Evolutionary conservation across 2,329 filamentous ascomycete species (phyloP).

Genomic region (Aureobasidium sp.): DNA sequence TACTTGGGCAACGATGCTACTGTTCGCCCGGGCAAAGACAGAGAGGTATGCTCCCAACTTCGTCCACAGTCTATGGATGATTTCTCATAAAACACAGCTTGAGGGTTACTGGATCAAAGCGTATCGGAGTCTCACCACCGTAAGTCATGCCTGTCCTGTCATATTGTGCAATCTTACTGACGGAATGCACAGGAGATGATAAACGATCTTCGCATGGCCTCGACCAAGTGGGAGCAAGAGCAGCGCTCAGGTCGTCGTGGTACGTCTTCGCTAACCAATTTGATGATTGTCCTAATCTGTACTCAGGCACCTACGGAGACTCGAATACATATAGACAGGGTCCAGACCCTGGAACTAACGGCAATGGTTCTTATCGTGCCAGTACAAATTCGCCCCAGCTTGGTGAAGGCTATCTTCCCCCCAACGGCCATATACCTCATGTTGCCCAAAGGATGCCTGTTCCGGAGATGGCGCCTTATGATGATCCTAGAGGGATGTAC

Average conservation of each 20-base stretch:
- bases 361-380: constrained; percentile 7
- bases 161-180: constrained; percentile 15
- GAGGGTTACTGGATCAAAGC: constrained; percentile 46
- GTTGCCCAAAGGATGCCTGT: neutral
- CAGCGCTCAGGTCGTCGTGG: constrained; percentile 35
- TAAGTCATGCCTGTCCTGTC: constrained; percentile 26
- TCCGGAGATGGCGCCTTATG: constrained; percentile 14
- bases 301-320: constrained; percentile 38
- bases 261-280: constrained; percentile 30
- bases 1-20: constrained; percentile 46
- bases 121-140: constrained; percentile 44
- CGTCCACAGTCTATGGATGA: no score
- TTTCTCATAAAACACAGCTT: constrained; percentile 28
- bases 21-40: constrained; percentile 41
- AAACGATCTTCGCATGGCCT: constrained; percentile 42
- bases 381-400: constrained; percentile 25
- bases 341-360: constrained; percentile 24
- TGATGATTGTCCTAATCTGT: constrained; percentile 34
- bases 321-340: constrained; percentile 38
- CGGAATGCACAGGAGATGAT: constrained; percentile 39
- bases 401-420: constrained; percentile 21
- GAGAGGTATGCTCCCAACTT: constrained; percentile 12
- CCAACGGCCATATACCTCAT: constrained; percentile 6
- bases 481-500: constrained; percentile 11
- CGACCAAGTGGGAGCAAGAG: constrained; percentile 39